A percentile compares a stretch with the other conserved stretches of the same genome.
phyloP scores from a whole-genome alignment of 1,284 basidiomycete genomes.

The Cryptococcus jaspeensis region DNA sequence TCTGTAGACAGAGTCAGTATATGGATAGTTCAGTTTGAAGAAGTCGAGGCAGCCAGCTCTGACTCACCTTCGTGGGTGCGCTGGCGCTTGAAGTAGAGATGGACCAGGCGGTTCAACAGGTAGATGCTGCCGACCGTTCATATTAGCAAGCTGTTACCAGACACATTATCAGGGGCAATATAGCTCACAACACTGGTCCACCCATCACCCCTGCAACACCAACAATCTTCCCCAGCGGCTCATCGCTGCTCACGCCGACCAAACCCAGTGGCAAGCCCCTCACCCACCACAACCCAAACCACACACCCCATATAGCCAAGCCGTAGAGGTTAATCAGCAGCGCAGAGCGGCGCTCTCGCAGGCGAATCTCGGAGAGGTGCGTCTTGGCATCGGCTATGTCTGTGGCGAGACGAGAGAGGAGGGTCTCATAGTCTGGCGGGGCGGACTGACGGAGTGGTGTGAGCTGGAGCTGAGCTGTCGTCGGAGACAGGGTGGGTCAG shows the following conservation, averaged over 20 bases:
- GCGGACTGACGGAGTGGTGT: conserved; percentile 27
- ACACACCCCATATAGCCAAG: conserved; percentile 73
- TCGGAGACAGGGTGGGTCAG: background rate
- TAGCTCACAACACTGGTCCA: conserved; percentile 75
- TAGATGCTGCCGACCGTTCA: conserved; percentile 61
- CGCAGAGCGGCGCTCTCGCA: conserved; percentile 78
- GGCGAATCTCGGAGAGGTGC: conserved; percentile 79
- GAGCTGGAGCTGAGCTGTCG: background rate
- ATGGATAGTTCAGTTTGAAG: background rate
- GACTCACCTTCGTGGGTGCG: conserved; percentile 77
- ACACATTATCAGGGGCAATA: background rate
- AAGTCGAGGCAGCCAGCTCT: background rate
- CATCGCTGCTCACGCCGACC: conserved; percentile 32
- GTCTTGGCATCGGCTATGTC: conserved; percentile 61
- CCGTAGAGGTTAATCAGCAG: conserved; percentile 80
- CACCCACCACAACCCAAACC: conserved; percentile 79
- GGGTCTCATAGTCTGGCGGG: conserved; percentile 56
- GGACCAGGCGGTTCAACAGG: conserved; percentile 75
- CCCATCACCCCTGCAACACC: conserved; percentile 60
- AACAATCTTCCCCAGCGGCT: conserved; percentile 56
- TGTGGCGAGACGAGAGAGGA: conserved; percentile 53
- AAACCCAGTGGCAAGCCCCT: conserved; percentile 59
- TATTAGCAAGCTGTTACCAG: background rate
- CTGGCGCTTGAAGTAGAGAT: conserved; percentile 81
- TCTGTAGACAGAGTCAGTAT: conserved; percentile 57